Evolutionary conservation across 2,329 filamentous ascomycete species (phyloP).

Genomic region (Calonectria hawksworthii): DNA sequence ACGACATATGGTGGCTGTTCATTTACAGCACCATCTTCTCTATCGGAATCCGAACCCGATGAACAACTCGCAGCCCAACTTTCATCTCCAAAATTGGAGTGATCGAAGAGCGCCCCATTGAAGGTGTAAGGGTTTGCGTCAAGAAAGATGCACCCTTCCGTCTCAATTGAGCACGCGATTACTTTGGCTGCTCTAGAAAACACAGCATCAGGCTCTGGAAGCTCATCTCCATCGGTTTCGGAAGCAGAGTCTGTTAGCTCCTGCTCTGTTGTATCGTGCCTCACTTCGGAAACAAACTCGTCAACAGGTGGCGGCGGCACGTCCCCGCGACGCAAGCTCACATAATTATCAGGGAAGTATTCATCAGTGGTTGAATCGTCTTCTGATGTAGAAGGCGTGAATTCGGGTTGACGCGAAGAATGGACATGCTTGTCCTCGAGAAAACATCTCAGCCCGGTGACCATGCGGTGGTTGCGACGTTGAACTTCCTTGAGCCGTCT

Average conservation of each 20-base stretch:
- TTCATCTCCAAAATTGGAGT: not conserved
- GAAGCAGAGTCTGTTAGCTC: not conserved
- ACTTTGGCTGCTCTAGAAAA: constrained; percentile 61
- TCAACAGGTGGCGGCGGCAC: not conserved
- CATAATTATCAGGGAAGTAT: not conserved
- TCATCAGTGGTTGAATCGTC: not conserved
- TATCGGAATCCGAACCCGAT: not conserved
- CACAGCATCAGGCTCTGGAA: constrained; percentile 31
- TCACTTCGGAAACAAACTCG: not conserved
- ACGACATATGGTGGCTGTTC: constrained; percentile 38
- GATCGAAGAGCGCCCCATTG: constrained; percentile 21
- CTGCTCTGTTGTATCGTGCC: not conserved
- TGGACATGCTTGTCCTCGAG: constrained; percentile 48
- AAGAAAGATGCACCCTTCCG: constrained; percentile 54
- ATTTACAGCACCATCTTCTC: not conserved
- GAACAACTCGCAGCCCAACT: not conserved
- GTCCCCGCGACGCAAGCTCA: not conserved
- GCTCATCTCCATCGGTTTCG: not conserved
- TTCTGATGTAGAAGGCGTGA: not conserved
- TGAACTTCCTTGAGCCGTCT: constrained; percentile 45
- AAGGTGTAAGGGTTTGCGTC: constrained; percentile 48
- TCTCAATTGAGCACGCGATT: constrained; percentile 57
- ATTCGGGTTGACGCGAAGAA: not conserved
- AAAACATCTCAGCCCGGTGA: constrained; percentile 52
- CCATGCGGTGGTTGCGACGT: constrained; percentile 53